Base-by-base conservation (phyloP, 805 yeast genomes). In the Metschnikowia shivogae region DNA sequence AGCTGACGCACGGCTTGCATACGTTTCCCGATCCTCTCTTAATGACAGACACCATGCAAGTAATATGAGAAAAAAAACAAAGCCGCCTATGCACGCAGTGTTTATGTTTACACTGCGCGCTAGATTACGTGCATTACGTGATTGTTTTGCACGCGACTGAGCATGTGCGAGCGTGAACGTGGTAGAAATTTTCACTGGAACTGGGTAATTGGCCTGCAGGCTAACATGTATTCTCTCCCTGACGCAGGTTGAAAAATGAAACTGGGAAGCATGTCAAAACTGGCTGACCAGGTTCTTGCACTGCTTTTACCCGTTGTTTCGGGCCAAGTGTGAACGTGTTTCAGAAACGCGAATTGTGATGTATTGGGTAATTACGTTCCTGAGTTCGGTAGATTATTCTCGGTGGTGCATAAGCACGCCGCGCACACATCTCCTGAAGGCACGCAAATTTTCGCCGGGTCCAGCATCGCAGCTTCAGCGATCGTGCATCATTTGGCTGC, bases 1-100 rank as follows among this genome's bases (percentile, higher is more conserved):
- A 31, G 19, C 30, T 19, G 17, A 37, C 34, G 40, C 40, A 37
- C 40, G 1, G 40, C 40, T 30, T 37, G 42, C 42, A 29, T 17
- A 9, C 24, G 33, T 39, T 39, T 13, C 41, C 48, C 30, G 45
- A 47, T 47, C 30, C 40, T 36, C 42, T 12, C 31, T 39, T 41
- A 50, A 37, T 50, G 50, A 45, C 56, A 47, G 56, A 52, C 53
- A 42, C 54, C 41, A 53, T 49, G 57, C 57, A 52, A 39, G 57
- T 53, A 53, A 53, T 53, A 39, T 29, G 27, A 22, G 32, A 17
- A 24, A 30, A n/a, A n/a, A 29, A 31, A 39, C 31, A 32, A 30
- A 10, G 17, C 10, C 24, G 14, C 35, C 27, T 30, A 31, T 39
- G 42, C 42, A 31, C 27, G 24, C 13, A 3, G 28, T 36, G 48